A percentile compares a stretch with the other conserved stretches of the same genome.
Conservation (phyloP, 2,329 filamentous ascomycete species). For the Neopestalotiopsis clavispora region DNA sequence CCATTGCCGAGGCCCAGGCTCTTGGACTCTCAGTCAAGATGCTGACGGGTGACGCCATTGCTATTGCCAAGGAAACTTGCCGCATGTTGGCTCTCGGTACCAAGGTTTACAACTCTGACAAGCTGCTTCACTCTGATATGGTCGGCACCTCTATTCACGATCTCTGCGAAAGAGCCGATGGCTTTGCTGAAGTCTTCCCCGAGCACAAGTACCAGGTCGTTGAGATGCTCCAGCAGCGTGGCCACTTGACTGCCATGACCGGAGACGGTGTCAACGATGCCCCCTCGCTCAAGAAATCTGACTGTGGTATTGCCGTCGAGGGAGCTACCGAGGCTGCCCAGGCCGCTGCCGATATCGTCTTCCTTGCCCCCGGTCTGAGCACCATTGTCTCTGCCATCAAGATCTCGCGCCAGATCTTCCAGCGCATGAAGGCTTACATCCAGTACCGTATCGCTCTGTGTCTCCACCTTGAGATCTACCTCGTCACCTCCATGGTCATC, state of each 20-base stretch:
- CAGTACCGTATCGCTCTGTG: slow-evolving; percentile 74
- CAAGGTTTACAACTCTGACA: slow-evolving; percentile 77
- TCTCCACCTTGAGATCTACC: slow-evolving; percentile 72
- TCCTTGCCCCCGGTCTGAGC: slow-evolving; percentile 70
- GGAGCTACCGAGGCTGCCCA: slow-evolving; percentile 70
- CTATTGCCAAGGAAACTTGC: slow-evolving; percentile 77
- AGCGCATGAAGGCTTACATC: slow-evolving; percentile 74
- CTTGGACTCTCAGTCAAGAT: slow-evolving; percentile 78
- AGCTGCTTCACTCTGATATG: slow-evolving; percentile 73
- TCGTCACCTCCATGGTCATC: slow-evolving; percentile 75
- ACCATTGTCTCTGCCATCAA: slow-evolving; percentile 72
- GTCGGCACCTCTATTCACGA: slow-evolving; percentile 72
- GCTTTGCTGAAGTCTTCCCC: slow-evolving; percentile 76
- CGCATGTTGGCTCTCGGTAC: slow-evolving; percentile 76
- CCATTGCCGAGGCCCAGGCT: slow-evolving; percentile 73
- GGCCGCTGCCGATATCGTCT: slow-evolving; percentile 71
- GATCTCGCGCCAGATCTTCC: slow-evolving; percentile 72
- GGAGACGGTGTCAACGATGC: slow-evolving; percentile 74
- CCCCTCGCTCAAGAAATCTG: slow-evolving; percentile 71
- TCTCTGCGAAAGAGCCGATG: slow-evolving; percentile 74
- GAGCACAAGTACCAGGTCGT: slow-evolving; percentile 80
- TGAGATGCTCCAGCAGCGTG: slow-evolving; percentile 75
- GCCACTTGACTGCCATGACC: slow-evolving; percentile 76
- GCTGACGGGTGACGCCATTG: slow-evolving; percentile 77
- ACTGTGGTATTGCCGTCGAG: slow-evolving; percentile 73